phyloP scores from a whole-genome alignment of 2,329 filamentous ascomycete species.

The Orbilia ellipsospora region DNA sequence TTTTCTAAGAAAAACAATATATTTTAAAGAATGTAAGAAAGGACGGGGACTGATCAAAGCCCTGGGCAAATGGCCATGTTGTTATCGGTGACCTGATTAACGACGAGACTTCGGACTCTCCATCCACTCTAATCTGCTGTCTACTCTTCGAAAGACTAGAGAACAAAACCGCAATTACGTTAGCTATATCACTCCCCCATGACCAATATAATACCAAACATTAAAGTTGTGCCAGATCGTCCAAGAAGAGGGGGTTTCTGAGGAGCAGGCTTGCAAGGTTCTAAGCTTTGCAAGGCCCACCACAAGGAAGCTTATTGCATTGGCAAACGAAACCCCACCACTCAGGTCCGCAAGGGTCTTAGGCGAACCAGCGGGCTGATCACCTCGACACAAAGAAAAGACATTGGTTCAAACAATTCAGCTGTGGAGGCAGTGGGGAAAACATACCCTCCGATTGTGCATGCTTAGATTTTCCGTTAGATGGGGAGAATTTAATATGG shows the following conservation, averaged over 20 bases:
- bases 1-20: too few relatives aligned
- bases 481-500: conserved; percentile 29
- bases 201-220: neutral
- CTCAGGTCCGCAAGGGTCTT: neutral
- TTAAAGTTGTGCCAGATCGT: neutral
- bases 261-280: too few relatives aligned
- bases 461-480: conserved; percentile 27
- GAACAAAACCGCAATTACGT: conserved; percentile 18
- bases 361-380: conserved; percentile 28
- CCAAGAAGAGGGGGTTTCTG: too few relatives aligned
- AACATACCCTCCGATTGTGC: conserved; percentile 32
- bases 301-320: neutral
- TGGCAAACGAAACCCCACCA: neutral
- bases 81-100: too few relatives aligned
- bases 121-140: conserved; percentile 32
- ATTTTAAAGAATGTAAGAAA: too few relatives aligned
- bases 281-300: conserved; percentile 10
- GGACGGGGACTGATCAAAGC: too few relatives aligned
- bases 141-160: conserved; percentile 51
- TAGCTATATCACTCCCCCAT: conserved; percentile 7
- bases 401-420: neutral
- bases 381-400: neutral
- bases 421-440: neutral
- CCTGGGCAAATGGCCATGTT: too few relatives aligned
- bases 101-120: conserved; percentile 5